Percentiles rank a stretch among this genome's conserved stretches.
phyloP scores from a whole-genome alignment of 169 alveolate species.

The Toxoplasma gondii region DNA sequence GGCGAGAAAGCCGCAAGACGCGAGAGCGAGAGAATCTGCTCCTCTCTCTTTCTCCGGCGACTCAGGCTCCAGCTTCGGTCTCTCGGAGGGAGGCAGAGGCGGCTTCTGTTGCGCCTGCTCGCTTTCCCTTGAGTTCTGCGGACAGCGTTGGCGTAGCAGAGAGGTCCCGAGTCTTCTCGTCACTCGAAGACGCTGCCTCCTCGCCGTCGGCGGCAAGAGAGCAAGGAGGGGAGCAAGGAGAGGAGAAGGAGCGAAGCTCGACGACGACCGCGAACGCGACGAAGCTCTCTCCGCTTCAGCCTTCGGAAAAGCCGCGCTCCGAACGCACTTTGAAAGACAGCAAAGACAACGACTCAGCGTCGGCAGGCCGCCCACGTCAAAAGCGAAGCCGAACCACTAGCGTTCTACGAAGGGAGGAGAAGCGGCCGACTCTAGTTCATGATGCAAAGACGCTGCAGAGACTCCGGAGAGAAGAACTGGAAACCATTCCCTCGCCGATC shows the following conservation, averaged over 20 bases:
- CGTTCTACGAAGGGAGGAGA: background rate
- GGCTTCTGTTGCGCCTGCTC: too few relatives aligned
- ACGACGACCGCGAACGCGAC: background rate
- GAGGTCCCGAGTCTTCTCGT: background rate
- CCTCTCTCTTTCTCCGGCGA: background rate
- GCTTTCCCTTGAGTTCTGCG: background rate
- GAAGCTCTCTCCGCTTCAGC: background rate
- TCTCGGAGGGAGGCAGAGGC: too few relatives aligned
- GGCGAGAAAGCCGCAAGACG: background rate
- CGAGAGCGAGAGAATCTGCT: background rate
- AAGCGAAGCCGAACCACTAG: background rate
- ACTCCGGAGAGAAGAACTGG: background rate
- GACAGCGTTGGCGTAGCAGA: background rate
- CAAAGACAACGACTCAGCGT: background rate
- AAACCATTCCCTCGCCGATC: conserved; percentile 27
- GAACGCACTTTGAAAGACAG: background rate
- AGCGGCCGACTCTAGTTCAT: background rate
- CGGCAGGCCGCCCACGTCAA: background rate
- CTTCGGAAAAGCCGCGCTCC: background rate
- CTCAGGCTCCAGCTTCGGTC: too few relatives aligned
- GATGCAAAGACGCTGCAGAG: background rate
- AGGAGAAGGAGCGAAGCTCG: background rate
- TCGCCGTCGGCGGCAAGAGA: too few relatives aligned
- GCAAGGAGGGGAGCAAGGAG: too few relatives aligned
- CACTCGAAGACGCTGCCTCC: background rate